Conservation (phyloP, 176 grass and related monocot genomes). For the Aegilops tauschii region DNA sequence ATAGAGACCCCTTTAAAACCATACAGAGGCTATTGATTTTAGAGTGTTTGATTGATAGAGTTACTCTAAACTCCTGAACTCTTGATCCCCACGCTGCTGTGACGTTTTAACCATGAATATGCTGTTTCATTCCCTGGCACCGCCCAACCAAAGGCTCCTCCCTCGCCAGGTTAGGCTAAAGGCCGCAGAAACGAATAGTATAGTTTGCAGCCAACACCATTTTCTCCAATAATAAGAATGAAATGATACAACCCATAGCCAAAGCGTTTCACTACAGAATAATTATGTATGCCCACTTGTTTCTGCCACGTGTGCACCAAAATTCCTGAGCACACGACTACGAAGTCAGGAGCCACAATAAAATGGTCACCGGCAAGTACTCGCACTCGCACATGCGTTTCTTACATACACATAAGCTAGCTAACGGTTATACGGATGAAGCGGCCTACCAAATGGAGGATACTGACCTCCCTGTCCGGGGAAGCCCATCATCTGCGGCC, state of each 20-base stretch:
- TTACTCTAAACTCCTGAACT: not conserved
- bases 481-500: constrained; percentile 42
- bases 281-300: not conserved
- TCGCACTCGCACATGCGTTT: not conserved
- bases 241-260: not conserved
- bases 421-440: constrained; percentile 31
- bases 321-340: not conserved
- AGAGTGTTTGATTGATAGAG: not conserved
- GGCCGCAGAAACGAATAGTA: not conserved
- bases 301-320: not conserved
- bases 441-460: constrained; percentile 16
- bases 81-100: not conserved
- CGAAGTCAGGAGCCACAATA: not conserved
- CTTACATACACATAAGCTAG: not conserved
- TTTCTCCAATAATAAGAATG: not conserved
- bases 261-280: not conserved
- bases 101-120: not conserved
- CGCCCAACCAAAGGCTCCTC: not conserved
- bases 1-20: too few species aligned
- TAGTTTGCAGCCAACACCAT: not conserved
- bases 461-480: constrained; percentile 37
- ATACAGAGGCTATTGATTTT: too few species aligned
- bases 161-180: not conserved
- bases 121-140: not conserved
- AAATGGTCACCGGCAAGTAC: not conserved